These are phyloP conservation scores for Rachicladosporium sp. DNA, from an alignment of 2,329 filamentous ascomycete genomes.

Conservation along the genomic window DNA sequence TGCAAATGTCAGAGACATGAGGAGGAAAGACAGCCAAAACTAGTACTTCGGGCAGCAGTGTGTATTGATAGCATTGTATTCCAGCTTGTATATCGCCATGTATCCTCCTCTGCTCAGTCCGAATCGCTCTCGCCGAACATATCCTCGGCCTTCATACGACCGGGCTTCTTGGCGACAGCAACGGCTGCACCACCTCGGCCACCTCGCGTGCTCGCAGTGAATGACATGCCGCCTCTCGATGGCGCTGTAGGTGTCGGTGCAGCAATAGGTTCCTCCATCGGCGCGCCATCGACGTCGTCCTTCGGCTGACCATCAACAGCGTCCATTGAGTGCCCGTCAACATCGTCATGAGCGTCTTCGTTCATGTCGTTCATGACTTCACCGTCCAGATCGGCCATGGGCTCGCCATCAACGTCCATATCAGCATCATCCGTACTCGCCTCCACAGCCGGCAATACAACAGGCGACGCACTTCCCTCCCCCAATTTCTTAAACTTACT, in stretches of 20 bases:
- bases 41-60: too few species aligned
- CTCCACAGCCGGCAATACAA: slow-evolving; percentile 10
- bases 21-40: too few species aligned
- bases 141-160: slow-evolving; percentile 60
- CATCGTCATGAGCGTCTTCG: slow-evolving; percentile 5
- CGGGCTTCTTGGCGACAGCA: neutral
- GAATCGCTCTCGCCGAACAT: slow-evolving; percentile 76
- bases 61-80: too few species aligned
- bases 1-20: too few species aligned
- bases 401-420: slow-evolving; percentile 37
- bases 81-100: too few species aligned
- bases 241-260: neutral
- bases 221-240: neutral
- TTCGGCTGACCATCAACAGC: slow-evolving; percentile 37
- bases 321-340: slow-evolving; percentile 20
- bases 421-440: slow-evolving; percentile 23
- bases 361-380: slow-evolving; percentile 24
- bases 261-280: slow-evolving; percentile 18
- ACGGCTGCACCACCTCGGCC: neutral
- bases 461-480: slow-evolving; percentile 30
- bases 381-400: slow-evolving; percentile 33
- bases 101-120: slow-evolving; percentile 19
- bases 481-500: slow-evolving; percentile 38
- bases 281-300: slow-evolving; percentile 19
- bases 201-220: slow-evolving; percentile 14